Evolutionary conservation across 1,284 basidiomycete genomes (phyloP), one percentile per base, ranked within the genome.

Genomic region (Cutaneotrichosporon curvatum): DNA sequence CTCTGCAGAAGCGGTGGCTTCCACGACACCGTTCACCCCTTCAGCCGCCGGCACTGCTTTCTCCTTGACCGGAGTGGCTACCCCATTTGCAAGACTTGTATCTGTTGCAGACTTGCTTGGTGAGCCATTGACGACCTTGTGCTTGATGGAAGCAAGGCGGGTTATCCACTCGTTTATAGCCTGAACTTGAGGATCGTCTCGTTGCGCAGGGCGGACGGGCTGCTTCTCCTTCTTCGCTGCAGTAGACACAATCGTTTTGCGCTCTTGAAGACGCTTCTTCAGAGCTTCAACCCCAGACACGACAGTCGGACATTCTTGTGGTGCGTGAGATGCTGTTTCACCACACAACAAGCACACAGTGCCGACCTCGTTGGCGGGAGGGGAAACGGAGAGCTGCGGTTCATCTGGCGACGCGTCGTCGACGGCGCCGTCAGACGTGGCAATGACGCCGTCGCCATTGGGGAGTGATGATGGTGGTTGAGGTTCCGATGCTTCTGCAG

Each of bases 241-340:
- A 12, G 25, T 12, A 12, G 25, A 28, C 25, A 28, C 25, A 12
- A 12, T 12, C 8, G 12, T 12, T 28, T 28, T 28, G 8, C 48
- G 43, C 18, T 48, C 40, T 7, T 21, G 20, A 3, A 35, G 47
- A 10, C 55, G 48, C 16, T 51, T 45, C 9, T 39, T 46, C 8
- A 61, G 45, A 1, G 61, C 32, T 16, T 41, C 34, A 20, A 56
- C 31, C 12, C 63, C 63, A 7, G 34, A 48, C 30, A 53, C 51
- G 31, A 65, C 62, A 4, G 38, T 35, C 0, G 63, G 58, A 46
- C 65, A 67, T 25, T 62, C 55, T 18, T 60, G 58, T 39, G 63
- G 57, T 0, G 60, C 35, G 42, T 64, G 62, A n/a, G 31, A 12
- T 0, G 53, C 49, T 7, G 16, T 18, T 12, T 31, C 33, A 4